Evolutionary conservation across 2,329 filamentous ascomycete species (phyloP), one percentile per base, ranked within the genome.

Genomic region (Davidsoniella eucalypti): DNA sequence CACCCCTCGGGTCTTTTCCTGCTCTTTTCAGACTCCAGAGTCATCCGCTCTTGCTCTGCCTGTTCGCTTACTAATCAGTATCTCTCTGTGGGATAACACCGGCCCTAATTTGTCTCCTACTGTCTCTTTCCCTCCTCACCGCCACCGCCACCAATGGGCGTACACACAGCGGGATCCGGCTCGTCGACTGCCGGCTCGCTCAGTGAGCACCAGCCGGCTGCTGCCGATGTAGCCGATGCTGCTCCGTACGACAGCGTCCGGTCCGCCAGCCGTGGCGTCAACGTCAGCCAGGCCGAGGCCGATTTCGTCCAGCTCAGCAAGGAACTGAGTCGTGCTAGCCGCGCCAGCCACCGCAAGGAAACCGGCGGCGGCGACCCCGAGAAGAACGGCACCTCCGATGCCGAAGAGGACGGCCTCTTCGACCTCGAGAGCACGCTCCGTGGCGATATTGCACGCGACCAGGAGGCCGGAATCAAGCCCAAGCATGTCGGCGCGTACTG

Each of bases 401-500:
- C 67, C 1, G 69, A 68, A 2, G 62, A 62, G 9, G 42, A 54
- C 9, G 44, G 29, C 26, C 68, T 72, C 8, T 94, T 92, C 63
- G 81, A 94, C 60, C 69, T 94, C 37, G 84, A 94, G 62, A 65
- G 70, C 7, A 79, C 81, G 3, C 67, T 94, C 54, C 76, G 84
- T 42, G 84, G 85, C 2, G 79, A 79, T 50, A 72, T 82, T 51
- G 75, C 73, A 43, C 81, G 85, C 7, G 83, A 87, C 59, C 72
- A 75, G 54, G 78, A 82, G 54, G 83, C 84, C 5, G 87, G 87
- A 1, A 93, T 93, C 63, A 80, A 79, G 54, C 72, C 79, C 4
- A 93, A 93, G 68, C 78, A 82, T 57, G 82, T 87, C 53, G 83
- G 84, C 26, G 83, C 87, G 0, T 75, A 84, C 55, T 93, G 85